Evolutionary conservation across 768 basidiomycete genomes (phyloP).

Genomic region (Rhodosporidiobolus odoratus): DNA sequence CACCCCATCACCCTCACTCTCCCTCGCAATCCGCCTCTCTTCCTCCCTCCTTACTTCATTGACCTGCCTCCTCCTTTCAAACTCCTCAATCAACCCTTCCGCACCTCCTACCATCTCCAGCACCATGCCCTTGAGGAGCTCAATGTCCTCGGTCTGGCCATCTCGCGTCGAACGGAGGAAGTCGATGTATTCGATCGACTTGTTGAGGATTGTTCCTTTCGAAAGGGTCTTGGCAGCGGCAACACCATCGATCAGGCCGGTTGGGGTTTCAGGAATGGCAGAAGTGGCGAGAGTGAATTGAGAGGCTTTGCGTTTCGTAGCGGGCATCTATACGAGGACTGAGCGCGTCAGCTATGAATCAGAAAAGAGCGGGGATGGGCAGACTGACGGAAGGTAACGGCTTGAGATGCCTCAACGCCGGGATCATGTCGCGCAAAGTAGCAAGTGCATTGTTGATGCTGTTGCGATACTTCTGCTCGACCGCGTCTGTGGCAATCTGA

Average conservation of each 20-base stretch:
- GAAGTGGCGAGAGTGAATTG: conserved; percentile 41
- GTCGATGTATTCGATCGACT: conserved; percentile 83
- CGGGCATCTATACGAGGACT: conserved; percentile 21
- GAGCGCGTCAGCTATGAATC: neutral
- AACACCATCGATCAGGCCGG: conserved; percentile 83
- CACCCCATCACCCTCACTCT: conserved; percentile 67
- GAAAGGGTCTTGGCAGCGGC: conserved; percentile 84
- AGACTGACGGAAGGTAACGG: conserved; percentile 33
- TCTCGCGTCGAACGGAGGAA: conserved; percentile 45
- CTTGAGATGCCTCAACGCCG: conserved; percentile 39
- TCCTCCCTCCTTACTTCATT: conserved; percentile 50
- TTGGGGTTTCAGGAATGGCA: conserved; percentile 23
- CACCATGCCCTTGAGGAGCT: conserved; percentile 67
- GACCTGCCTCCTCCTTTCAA: conserved; percentile 64
- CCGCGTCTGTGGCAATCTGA: conserved; percentile 18
- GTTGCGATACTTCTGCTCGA: conserved; percentile 40
- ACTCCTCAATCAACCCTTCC: conserved; percentile 61
- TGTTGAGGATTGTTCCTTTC: conserved; percentile 83
- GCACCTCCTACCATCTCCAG: conserved; percentile 70
- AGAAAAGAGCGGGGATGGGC: neutral
- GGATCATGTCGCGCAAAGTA: conserved; percentile 38
- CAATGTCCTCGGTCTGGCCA: conserved; percentile 58
- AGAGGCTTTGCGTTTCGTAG: conserved; percentile 34
- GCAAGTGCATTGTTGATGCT: conserved; percentile 40
- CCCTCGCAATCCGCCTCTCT: conserved; percentile 62